Evolutionary conservation across 169 alveolate genomes (phyloP).

Genomic region (Eimeria sp.): DNA sequence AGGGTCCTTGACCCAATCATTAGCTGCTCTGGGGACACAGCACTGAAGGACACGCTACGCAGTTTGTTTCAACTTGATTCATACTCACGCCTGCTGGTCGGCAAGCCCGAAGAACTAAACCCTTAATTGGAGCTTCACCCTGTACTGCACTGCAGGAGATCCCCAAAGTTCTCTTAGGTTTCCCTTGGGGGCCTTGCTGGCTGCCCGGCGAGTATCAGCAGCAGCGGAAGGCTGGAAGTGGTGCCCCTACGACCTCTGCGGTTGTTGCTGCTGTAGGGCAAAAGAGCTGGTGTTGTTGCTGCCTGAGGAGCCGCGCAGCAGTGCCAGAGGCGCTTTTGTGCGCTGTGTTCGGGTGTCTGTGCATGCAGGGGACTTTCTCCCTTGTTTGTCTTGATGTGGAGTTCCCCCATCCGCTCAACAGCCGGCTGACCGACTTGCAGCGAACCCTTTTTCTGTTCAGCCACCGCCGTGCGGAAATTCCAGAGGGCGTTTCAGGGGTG

Average conservation of each 20-base stretch:
- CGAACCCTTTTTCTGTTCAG: not conserved
- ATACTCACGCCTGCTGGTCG: constrained; percentile 62
- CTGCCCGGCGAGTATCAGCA: not conserved
- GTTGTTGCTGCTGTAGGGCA: not conserved
- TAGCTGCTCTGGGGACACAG: not conserved
- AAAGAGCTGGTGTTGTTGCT: not conserved
- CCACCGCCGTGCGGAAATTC: not conserved
- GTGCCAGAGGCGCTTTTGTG: not conserved
- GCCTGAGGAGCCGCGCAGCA: not conserved
- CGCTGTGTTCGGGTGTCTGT: not conserved
- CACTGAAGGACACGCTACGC: not conserved
- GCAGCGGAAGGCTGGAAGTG: not conserved
- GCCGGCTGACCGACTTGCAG: constrained; percentile 20
- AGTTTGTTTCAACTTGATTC: constrained; percentile 9
- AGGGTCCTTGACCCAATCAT: constrained; percentile 6
- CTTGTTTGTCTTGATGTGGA: constrained; percentile 80
- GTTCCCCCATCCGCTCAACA: constrained; percentile 74
- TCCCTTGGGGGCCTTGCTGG: not conserved
- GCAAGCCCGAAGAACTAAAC: not conserved
- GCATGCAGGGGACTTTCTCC: constrained; percentile 77
- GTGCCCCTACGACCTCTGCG: not conserved
- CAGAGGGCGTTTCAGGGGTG: not conserved
- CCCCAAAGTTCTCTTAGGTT: not conserved
- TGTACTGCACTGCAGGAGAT: too few relatives aligned
- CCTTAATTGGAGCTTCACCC: not conserved